phyloP scores from a whole-genome alignment of 805 yeast genomes.

The Ogataea allantospora region DNA sequence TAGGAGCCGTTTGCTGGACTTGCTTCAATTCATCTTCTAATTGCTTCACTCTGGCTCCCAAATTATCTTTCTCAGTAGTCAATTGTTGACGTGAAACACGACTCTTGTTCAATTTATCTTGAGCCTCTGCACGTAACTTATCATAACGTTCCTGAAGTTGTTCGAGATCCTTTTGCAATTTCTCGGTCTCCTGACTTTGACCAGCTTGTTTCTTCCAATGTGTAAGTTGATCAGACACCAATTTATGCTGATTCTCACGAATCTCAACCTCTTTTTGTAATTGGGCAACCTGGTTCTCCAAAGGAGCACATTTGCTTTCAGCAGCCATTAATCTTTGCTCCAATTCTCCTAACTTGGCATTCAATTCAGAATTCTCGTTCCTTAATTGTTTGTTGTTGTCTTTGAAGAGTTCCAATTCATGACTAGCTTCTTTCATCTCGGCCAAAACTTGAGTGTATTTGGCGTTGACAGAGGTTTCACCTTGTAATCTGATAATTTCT shows the following conservation, averaged over 20 bases:
- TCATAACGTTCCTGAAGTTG: constrained; percentile 25
- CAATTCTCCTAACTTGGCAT: constrained; percentile 14
- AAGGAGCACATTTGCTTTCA: constrained; percentile 11
- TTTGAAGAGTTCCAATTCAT: constrained; percentile 30
- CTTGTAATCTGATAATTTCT: constrained; percentile 40
- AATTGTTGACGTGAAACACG: constrained; percentile 24
- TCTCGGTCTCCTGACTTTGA: constrained; percentile 36
- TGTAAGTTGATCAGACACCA: constrained; percentile 53
- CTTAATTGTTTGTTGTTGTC: constrained; percentile 30
- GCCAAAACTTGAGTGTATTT: constrained; percentile 23
- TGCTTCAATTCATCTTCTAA: constrained; percentile 15
- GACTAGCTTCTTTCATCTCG: constrained; percentile 28
- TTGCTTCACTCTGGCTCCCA: constrained; percentile 15
- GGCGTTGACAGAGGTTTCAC: constrained; percentile 21
- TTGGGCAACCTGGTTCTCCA: constrained; percentile 16
- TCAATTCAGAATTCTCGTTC: constrained; percentile 19
- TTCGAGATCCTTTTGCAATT: constrained; percentile 17
- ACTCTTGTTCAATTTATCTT: constrained; percentile 30
- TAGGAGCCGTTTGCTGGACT: not conserved
- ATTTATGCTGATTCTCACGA: constrained; percentile 47
- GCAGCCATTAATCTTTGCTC: constrained; percentile 15
- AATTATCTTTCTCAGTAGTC: constrained; percentile 17
- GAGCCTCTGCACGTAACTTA: constrained; percentile 32
- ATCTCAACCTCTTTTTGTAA: constrained; percentile 37
- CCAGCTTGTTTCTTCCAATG: constrained; percentile 56